Percentiles rank a stretch among this genome's conserved stretches.
phyloP scores from a whole-genome alignment of 768 basidiomycete species.

The Suillus hirtellus region DNA sequence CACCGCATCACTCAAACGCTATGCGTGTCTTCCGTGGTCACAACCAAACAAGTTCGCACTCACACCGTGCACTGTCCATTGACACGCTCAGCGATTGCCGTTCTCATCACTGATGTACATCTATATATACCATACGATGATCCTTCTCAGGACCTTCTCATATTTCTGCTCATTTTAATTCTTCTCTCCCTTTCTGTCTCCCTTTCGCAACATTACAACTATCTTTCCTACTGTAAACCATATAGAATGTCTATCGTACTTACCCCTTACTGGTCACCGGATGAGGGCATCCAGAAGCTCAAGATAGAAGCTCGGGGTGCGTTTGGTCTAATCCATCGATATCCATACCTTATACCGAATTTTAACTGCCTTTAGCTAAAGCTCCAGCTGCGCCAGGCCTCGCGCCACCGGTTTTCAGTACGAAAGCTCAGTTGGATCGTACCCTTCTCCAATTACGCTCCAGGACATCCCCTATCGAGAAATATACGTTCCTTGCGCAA shows the following conservation, averaged over 20 bases:
- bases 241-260: constrained; percentile 57
- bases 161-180: too few relatives aligned
- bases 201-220: background rate
- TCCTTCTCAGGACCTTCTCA: background rate
- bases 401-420: constrained; percentile 58
- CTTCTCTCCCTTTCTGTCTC: background rate
- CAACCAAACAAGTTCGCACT: background rate
- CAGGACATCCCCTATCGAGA: constrained; percentile 73
- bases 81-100: constrained; percentile 1
- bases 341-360: constrained; percentile 6
- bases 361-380: constrained; percentile 35
- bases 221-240: background rate
- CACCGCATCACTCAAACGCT: background rate
- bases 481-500: constrained; percentile 81
- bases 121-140: background rate
- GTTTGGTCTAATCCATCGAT: constrained; percentile 6
- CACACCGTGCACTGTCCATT: background rate
- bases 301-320: constrained; percentile 58
- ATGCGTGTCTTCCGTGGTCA: background rate
- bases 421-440: constrained; percentile 53
- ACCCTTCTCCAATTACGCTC: constrained; percentile 72
- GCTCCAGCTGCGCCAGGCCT: constrained; percentile 52
- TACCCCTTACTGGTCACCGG: constrained; percentile 63
- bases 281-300: constrained; percentile 69
- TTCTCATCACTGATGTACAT: background rate